Base-by-base conservation (phyloP, 1,284 basidiomycete genomes). In the Termitomyces sp. region DNA sequence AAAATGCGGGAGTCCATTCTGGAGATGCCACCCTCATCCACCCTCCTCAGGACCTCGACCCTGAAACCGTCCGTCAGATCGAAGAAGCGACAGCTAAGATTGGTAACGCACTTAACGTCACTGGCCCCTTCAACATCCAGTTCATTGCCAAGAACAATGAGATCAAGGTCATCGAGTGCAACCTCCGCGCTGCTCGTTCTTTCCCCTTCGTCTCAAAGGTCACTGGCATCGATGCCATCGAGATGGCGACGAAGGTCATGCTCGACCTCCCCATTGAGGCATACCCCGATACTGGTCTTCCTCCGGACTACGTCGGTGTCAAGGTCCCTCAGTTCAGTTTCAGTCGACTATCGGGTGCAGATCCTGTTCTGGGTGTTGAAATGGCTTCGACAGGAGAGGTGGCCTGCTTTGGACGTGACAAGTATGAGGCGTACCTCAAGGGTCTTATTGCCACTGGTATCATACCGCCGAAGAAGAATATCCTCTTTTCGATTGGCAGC, bases 381-480 rank as follows among this genome's bases (percentile, higher is more conserved):
- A 99, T 99, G 96, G 96, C 96, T 14, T 98, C 96, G n/a, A 99
- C 96, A 1, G 96, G 96, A 60, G 96, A 99, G 70, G 96, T 99
- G 28, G 97, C 97, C 35, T 98, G 96, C 72, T 99, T 99, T 71
- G 96, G 97, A 26, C 86, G 81, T 62, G 90, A 99, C 78, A 97
- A 96, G 73, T 98, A 97, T 71, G 96, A 99, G 69, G 96, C 96
- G 5, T 99, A 99, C 71, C 78, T 98, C 66, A 98, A 98, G 75
- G 94, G 93, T 3, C 79, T 98, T 59, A 91, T 99, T 60, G 96
- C 96, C 24, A 97, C 96, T 2, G 95, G 96, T 33, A 97, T 98
- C 64, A 81, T 88, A 35, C 86, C 86, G 1, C 97, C 96, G 34
- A 93, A 96, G 79, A 94, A 96, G 78, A 97, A 96, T 66, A 92